Evolutionary conservation across 2,329 filamentous ascomycete genomes (phyloP).

Genomic region (Penicillium decumbens): DNA sequence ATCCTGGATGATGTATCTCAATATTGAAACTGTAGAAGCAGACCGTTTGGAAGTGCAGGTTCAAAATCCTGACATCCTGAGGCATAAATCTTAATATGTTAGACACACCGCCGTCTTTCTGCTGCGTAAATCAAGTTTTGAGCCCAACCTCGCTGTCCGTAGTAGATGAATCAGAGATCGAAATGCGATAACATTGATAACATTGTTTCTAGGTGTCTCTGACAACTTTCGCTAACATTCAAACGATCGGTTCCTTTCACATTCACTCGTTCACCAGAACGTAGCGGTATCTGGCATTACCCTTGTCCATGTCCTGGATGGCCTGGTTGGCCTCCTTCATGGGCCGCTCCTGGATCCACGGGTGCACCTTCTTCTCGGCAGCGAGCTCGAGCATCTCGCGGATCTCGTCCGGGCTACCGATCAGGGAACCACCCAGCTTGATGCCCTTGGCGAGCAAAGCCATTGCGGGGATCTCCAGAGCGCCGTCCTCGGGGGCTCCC

Average conservation of each 20-base stretch:
- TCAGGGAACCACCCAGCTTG: slow-evolving; percentile 47
- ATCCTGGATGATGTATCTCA: no score
- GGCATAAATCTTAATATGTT: no score
- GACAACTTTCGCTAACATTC: not conserved
- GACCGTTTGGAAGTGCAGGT: no score
- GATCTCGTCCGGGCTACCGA: slow-evolving; percentile 41
- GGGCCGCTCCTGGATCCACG: slow-evolving; percentile 40
- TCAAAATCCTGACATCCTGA: no score
- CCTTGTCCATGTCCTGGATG: slow-evolving; percentile 41
- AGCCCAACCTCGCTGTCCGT: no score
- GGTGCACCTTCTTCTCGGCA: slow-evolving; percentile 35
- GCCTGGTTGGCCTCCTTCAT: slow-evolving; percentile 44
- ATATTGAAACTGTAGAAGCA: no score
- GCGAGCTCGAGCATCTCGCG: slow-evolving; percentile 43
- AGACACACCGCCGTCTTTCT: no score
- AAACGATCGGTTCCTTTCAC: not conserved
- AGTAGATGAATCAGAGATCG: no score
- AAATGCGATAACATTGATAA: not conserved
- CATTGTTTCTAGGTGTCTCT: not conserved
- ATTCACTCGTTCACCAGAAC: slow-evolving; percentile 40
- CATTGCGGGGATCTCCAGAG: slow-evolving; percentile 53
- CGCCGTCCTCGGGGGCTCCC: slow-evolving; percentile 58
- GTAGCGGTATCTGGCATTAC: slow-evolving; percentile 44
- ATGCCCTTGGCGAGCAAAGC: slow-evolving; percentile 50
- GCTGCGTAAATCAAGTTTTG: no score